phyloP scores from a whole-genome alignment of 352 stramenopile species.

The Chrysophaeum taylorii region DNA sequence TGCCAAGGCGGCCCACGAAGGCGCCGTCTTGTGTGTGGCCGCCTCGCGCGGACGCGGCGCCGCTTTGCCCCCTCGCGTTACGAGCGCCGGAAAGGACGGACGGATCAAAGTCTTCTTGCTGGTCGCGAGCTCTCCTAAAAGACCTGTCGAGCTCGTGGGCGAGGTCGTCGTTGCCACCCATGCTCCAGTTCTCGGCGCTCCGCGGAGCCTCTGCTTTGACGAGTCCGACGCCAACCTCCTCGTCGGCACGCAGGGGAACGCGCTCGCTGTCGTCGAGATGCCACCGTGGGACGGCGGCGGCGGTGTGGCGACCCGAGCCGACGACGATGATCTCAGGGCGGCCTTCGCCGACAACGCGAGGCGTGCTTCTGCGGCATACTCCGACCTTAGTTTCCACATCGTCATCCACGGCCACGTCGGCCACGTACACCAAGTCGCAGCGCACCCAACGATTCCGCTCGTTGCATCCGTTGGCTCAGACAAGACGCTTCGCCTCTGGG shows the following conservation, averaged over 20 bases:
- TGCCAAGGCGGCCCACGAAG: conserved; percentile 3
- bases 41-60: too few species aligned
- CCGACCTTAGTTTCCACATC: conserved; percentile 8
- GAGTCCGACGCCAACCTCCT: background rate
- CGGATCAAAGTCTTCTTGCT: conserved; percentile 16
- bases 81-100: conserved; percentile 13
- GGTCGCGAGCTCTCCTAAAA: background rate
- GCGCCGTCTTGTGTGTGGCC: background rate
- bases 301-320: background rate
- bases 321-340: background rate
- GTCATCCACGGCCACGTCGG: conserved; percentile 18
- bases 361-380: background rate
- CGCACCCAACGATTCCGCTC: conserved; percentile 55
- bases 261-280: background rate
- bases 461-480: conserved; percentile 66
- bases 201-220: conserved; percentile 8
- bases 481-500: conserved; percentile 61
- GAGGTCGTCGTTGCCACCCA: background rate
- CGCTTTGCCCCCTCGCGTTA: too few species aligned
- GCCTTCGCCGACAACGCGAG: background rate
- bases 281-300: background rate
- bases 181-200: conserved; percentile 3
- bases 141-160: background rate
- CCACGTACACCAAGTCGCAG: conserved; percentile 34
- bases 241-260: conserved; percentile 18